These are phyloP conservation scores for Aotearoamyces nothofagi DNA, from an alignment of 2,329 filamentous ascomycete genomes.

Conservation along the genomic window DNA sequence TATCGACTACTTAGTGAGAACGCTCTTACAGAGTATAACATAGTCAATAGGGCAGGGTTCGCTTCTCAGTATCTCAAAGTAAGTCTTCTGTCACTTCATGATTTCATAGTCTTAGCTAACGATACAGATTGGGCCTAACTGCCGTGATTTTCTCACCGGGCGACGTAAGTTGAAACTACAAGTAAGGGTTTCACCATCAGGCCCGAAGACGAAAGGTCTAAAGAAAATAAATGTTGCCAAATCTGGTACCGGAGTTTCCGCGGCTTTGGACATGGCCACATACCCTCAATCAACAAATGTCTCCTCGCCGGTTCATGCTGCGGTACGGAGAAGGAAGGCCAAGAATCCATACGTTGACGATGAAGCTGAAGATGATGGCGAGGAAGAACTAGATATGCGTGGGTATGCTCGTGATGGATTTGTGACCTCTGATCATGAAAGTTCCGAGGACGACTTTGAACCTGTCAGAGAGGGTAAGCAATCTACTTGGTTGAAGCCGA, in stretches of 20 bases:
- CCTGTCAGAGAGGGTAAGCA: constrained; percentile 21
- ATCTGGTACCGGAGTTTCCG: constrained; percentile 14
- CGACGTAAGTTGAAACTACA: constrained; percentile 15
- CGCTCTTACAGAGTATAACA: constrained; percentile 56
- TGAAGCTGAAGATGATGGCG: constrained; percentile 22
- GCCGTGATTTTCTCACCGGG: constrained; percentile 12
- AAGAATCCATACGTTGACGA: constrained; percentile 15
- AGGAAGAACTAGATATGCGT: constrained; percentile 7
- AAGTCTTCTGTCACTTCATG: constrained; percentile 18
- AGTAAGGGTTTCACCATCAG: constrained; percentile 11
- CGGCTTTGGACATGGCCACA: constrained; percentile 19
- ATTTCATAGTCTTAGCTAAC: constrained; percentile 20
- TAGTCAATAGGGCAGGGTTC: constrained; percentile 47
- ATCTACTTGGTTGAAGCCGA: constrained; percentile 30
- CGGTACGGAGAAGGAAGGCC: constrained; percentile 19
- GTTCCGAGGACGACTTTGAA: constrained; percentile 22
- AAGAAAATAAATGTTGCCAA: constrained; percentile 17
- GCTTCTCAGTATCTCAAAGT: constrained; percentile 59
- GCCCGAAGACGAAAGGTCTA: constrained; percentile 12
- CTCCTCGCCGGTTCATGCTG: constrained; percentile 43
- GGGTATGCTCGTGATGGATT: constrained; percentile 29
- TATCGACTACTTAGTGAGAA: constrained; percentile 59
- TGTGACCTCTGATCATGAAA: constrained; percentile 24
- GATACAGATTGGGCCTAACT: constrained; percentile 16
- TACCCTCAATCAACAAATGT: constrained; percentile 51